phyloP scores from a whole-genome alignment of 805 yeast genomes.

The Candida wancherniae region DNA sequence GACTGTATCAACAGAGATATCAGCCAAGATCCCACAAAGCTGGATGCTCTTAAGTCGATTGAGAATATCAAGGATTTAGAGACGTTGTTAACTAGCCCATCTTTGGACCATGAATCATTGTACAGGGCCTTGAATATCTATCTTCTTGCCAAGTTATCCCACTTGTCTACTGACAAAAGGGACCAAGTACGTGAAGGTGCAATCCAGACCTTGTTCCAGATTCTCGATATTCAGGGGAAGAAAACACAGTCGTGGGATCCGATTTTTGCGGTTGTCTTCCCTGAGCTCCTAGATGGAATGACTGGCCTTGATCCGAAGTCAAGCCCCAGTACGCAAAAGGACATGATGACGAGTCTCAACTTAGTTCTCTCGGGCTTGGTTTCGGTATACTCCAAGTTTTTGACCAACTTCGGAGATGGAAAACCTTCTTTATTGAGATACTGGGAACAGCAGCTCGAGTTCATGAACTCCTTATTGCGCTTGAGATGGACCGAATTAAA shows the following conservation, averaged over 20 bases:
- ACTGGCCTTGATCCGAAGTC: constrained; percentile 10
- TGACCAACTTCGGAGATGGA: constrained; percentile 30
- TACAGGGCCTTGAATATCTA: constrained; percentile 52
- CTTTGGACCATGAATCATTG: no score
- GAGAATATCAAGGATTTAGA: constrained; percentile 5
- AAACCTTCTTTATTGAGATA: constrained; percentile 23
- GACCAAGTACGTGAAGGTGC: constrained; percentile 87
- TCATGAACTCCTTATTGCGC: constrained; percentile 36
- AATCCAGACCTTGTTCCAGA: constrained; percentile 79
- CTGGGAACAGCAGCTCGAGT: constrained; percentile 57
- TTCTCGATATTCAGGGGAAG: constrained; percentile 31
- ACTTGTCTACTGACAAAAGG: constrained; percentile 59
- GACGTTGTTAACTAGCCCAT: constrained; percentile 6
- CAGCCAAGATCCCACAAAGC: background rate
- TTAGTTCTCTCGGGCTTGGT: constrained; percentile 64
- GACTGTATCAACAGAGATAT: constrained; percentile 47
- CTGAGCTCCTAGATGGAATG: constrained; percentile 42
- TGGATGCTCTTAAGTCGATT: constrained; percentile 1
- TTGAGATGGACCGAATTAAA: constrained; percentile 50
- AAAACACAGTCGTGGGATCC: constrained; percentile 59
- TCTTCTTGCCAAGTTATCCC: constrained; percentile 51
- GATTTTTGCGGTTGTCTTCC: constrained; percentile 61
- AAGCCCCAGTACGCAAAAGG: constrained; percentile 23
- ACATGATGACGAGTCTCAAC: constrained; percentile 58
- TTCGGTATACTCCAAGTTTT: constrained; percentile 52